Base-by-base conservation (phyloP, 208 protist genomes). In the Leishmania guyanensis region DNA sequence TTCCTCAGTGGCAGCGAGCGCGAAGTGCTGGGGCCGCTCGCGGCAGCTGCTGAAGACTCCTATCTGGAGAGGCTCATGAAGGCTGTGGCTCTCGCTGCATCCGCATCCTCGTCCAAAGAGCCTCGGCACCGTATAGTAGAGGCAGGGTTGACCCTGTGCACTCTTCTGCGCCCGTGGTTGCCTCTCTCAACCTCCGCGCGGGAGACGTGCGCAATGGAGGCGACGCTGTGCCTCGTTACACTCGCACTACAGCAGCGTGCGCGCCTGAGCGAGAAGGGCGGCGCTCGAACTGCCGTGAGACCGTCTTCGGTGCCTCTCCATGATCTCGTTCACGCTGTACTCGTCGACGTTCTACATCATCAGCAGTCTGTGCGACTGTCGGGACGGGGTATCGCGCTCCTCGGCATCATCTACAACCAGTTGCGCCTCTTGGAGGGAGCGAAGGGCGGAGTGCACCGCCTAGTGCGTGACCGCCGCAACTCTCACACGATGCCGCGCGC, bases 111-210 rank as follows among this genome's bases (percentile, higher is more conserved):
- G 51, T 1, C 36, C 56, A 29, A 10, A 0, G 5, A 51, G 22
- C 1, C 14, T 39, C 8, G 6, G 54, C 51, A 43, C 20, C 74
- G 56, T 14, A 29, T 80, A 12, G 50, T 46, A 16, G 76, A 72
- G 36, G 76, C 76, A 0, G 75, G 81, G 3, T n/a, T 84, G 46
- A 56, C 58, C 3, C 76, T 84, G 20, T 64, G 9, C 14, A 48
- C 75, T 51, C 56, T 78, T 10, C n/a, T 84, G 20, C 81, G 66
- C 22, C 81, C 81, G 29, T 84, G 81, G 81, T 46, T 84, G 71
- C 70, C 68, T 3, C 46, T 66, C 43, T 74, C 43, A 5, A 5
- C n/a, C 1, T 1, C 72, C 3, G 2, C 51, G 29, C 14, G 14
- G 72, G 53, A 39, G 46, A 46, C 29, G 48, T 62, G 48, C 36